Evolutionary conservation across 169 alveolate genomes (phyloP), one percentile per base, ranked within the genome.

Genomic region (Perkinsus olseni): DNA sequence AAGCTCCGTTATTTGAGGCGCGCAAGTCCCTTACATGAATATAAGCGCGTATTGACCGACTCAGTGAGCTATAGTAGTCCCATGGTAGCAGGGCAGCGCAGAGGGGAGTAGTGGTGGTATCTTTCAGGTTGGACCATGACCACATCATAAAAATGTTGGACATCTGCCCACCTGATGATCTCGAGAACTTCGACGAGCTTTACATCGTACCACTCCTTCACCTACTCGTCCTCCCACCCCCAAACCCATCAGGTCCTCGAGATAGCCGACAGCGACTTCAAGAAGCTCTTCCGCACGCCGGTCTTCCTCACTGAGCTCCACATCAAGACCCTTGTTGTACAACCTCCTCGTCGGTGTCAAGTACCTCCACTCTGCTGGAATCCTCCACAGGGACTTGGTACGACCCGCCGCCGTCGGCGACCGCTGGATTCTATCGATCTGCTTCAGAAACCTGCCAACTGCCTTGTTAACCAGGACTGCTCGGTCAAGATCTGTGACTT

Each of bases 361-460:
- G 94, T 99, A 97, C 95, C 96, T 98, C 38, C 99, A 98, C 93
- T 96, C 98, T 36, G 99, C 99, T 0, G 99, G 99, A 51, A 98
- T 99, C 37, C 39, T 92, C 24, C 96, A 95, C 38, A 94, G 96
- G 3, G 96, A 95, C 74, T 91, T 95, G 92, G 96, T 93, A 31
- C 13, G 96, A 24, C 13, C 17, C 82, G 0, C 31, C 28, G 1
- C 34, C 82, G 17, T 28, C 1, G 1, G 1, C 1, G 1, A 28
- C 82, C 34, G 28, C 31, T 21, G 8, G 6, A 45, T 6, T 45
- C 17, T 28, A 62, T 62, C 34, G 17, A 4, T 13, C 82, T 28
- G 94, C 99, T 98, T 94, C 97, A 98, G 93, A 99, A 99, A 92
- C 99, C 99, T 24, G 99, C 99, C 39, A 99, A 99, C 94, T 98